Percentiles rank a stretch among this genome's conserved stretches.
These are phyloP conservation scores for Fusarium sp. DNA, from an alignment of 2,329 filamentous ascomycete genomes.

Conservation along the genomic window DNA sequence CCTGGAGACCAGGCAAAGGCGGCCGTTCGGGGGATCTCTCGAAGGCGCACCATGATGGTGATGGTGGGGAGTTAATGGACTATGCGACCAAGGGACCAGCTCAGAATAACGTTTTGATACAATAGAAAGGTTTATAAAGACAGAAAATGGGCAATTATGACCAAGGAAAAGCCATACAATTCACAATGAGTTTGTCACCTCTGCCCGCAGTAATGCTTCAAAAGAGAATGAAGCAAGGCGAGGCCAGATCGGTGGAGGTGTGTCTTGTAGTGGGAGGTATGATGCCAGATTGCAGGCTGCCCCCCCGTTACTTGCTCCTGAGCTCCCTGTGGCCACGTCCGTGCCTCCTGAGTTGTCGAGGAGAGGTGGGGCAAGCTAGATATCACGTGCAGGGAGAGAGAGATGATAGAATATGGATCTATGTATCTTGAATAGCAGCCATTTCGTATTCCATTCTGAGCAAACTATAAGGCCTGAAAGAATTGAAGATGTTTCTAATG, in stretches of 20 bases:
- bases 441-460: neutral
- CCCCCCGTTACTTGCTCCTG: slow-evolving; percentile 42
- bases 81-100: slow-evolving; percentile 42
- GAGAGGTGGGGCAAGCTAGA: slow-evolving; percentile 25
- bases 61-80: slow-evolving; percentile 43
- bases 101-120: slow-evolving; percentile 36
- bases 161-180: slow-evolving; percentile 34
- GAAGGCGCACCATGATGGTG: slow-evolving; percentile 86
- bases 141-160: slow-evolving; percentile 35
- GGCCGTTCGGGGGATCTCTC: slow-evolving; percentile 96
- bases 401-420: neutral
- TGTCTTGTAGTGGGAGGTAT: slow-evolving; percentile 49
- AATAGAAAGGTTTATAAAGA: slow-evolving; percentile 29
- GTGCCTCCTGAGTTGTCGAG: slow-evolving; percentile 44
- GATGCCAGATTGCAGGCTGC: slow-evolving; percentile 60
- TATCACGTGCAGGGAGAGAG: slow-evolving; percentile 46
- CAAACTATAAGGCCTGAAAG: neutral
- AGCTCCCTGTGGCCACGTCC: slow-evolving; percentile 48
- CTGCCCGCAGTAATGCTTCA: slow-evolving; percentile 48
- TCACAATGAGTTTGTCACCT: slow-evolving; percentile 42
- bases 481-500: neutral
- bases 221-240: slow-evolving; percentile 41
- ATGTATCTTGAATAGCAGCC: neutral
- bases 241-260: slow-evolving; percentile 39
- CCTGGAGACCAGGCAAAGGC: slow-evolving; percentile 97